Percentiles rank a stretch among this genome's conserved stretches.
Evolutionary conservation across 139 green algal genomes (phyloP).

Genomic region (Volvox africanus): DNA sequence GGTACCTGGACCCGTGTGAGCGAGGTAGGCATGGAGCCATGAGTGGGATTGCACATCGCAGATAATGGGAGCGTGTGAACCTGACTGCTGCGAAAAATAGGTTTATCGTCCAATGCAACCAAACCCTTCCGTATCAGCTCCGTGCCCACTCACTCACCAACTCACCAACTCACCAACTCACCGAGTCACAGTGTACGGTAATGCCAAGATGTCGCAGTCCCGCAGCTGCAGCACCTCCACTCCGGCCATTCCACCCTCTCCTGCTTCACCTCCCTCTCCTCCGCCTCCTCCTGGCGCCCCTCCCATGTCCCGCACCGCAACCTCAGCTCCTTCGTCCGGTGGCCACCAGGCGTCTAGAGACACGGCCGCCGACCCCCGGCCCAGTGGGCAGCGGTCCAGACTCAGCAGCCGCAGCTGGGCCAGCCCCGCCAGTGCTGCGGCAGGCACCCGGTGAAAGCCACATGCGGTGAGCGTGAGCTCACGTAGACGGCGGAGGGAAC

Average conservation of each 20-base stretch:
- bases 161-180: not conserved
- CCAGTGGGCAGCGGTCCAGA: constrained; percentile 30
- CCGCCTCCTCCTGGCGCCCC: not conserved
- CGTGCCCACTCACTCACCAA: not conserved
- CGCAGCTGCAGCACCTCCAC: constrained; percentile 39
- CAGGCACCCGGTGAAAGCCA: not conserved
- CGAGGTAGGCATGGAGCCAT: no score
- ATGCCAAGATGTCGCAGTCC: constrained; percentile 16
- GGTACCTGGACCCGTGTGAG: no score
- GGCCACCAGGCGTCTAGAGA: constrained; percentile 29
- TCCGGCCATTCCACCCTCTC: not conserved
- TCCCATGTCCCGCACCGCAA: not conserved
- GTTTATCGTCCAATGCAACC: no score
- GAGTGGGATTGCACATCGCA: no score
- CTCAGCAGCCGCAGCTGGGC: not conserved
- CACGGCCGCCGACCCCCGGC: not conserved
- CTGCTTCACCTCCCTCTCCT: not conserved
- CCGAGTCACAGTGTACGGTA: constrained; percentile 24
- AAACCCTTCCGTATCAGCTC: no score
- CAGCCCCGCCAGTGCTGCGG: not conserved
- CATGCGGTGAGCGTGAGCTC: constrained; percentile 4
- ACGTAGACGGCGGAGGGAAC: not conserved
- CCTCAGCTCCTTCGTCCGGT: not conserved
- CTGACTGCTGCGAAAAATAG: no score
- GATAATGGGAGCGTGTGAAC: no score